Base-by-base conservation (phyloP, 108 stramenopile genomes). In the Nannochloropsis granulata region DNA sequence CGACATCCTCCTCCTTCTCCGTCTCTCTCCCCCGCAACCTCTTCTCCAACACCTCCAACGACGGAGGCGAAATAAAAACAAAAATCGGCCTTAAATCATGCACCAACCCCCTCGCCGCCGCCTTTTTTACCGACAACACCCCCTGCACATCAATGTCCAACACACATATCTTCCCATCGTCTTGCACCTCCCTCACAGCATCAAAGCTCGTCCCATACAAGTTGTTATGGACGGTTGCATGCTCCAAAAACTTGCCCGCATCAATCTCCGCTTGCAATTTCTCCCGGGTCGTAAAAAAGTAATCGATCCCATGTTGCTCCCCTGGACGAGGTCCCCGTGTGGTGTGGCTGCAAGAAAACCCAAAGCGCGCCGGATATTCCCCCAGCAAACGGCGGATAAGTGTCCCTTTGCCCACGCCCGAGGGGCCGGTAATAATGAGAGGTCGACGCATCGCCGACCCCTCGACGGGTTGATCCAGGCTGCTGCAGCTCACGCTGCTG, bases 201-300 rank as follows among this genome's bases (percentile, higher is more conserved):
- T 88, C 91, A 25, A 95, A 86, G 81, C 90, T 91, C n/a, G 98
- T 99, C 19, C 98, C 98, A 90, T 99, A 99, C 13, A 92, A 86
- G 89, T 97, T 98, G 34, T 95, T 96, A 90, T 99, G 98, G 13
- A 99, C 98, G 82, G 97, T 82, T 2, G 98, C 98, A 83, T 91
- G 84, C 91, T 99, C 97, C 23, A 99, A 79, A 85, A 96, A 98
- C 44, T 90, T 87, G 80, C 90, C 92, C 12, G 78, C 78, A 0
- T 85, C 87, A 13, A 95, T 91, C 81, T 92, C 94, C 43, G 92
- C 88, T 89, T 93, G 93, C 81, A 99, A 95, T 1, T 79, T 84
- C 25, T 94, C 94, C n/a, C 92, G 91, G n/a, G 79, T 83, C 11
- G 88, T 86, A 42, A 98, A 99, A 87, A 96, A 90, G 90, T 99